Evolutionary conservation across 2,329 filamentous ascomycete genomes (phyloP), one percentile per base, ranked within the genome.

Genomic region (Blastomyces emzantsi): DNA sequence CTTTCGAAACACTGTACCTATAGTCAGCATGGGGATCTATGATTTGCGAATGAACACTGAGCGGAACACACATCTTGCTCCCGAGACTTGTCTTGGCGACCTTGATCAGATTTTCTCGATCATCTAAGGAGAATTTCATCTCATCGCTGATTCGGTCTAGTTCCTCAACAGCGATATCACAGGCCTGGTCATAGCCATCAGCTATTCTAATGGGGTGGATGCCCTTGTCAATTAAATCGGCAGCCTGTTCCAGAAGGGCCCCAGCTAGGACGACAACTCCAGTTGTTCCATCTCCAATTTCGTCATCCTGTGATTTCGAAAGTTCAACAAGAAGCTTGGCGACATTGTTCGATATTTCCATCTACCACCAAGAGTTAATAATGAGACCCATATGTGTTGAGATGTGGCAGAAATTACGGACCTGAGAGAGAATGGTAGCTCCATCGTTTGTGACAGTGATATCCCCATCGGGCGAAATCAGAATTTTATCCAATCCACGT

Each of bases 401-500:
- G 45, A 58, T 30, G 54, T 45, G 45, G 28, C 56, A 39, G 43
- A 57, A 62, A 60, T 41, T 52, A 72, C 74, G 67, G 73, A 82
- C 81, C 77, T 87, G 92, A 72, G 90, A 88, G 70, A 99, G 83
- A 72, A 99, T 99, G 56, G 94, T 99, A 63, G 95, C 95, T 73
- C 94, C 94, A 80, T 99, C 94, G 81, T 99, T 99, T 70, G 94
- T 99, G 67, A 99, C 92, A 66, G 94, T 99, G 77, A 99, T 99
- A 79, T 99, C 94, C 76, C 94, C 94, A 76, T 99, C 94, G 66
- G 94, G 90, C 61, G 94, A 99, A 72, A 99, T 99, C 71, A 99
- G 85, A 75, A 99, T 99, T 83, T 99, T 99, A 83, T 99, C 94
- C 74, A 99, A 87, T 67, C 94, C 94, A 70, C 94, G 89, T 62